Percentiles rank a stretch among this genome's conserved stretches.
phyloP scores from a whole-genome alignment of 1,139 yeast genomes.

The Sugiyamaella novakii region DNA sequence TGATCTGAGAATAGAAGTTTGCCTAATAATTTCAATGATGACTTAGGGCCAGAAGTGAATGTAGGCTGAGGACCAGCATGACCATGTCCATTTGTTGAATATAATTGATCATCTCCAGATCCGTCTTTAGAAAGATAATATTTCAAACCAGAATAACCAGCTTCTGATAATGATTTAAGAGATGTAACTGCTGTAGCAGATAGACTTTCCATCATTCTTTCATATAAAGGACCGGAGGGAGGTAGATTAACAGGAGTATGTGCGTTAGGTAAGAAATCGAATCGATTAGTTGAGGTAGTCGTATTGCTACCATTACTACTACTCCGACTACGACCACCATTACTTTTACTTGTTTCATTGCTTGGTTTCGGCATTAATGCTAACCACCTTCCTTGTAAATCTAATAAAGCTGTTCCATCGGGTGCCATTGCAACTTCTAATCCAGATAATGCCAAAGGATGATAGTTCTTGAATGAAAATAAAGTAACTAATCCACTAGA shows the following conservation, averaged over 20 bases:
- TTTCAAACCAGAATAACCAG: slow-evolving; percentile 37
- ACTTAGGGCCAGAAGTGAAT: not conserved
- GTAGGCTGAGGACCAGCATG: not conserved
- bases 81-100: not conserved
- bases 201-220: slow-evolving; percentile 34
- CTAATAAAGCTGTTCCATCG: slow-evolving; percentile 35
- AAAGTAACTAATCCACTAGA: slow-evolving; percentile 31
- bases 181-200: slow-evolving; percentile 38
- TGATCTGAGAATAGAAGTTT: slow-evolving; percentile 16
- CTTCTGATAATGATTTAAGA: slow-evolving; percentile 36
- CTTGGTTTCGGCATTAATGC: slow-evolving; percentile 28
- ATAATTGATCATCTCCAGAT: slow-evolving; percentile 8
- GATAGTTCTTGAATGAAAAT: slow-evolving; percentile 25
- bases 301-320: not conserved
- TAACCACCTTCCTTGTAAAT: slow-evolving; percentile 36
- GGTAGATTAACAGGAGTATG: slow-evolving; percentile 36
- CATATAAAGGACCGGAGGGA: slow-evolving; percentile 37
- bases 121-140: slow-evolving; percentile 31
- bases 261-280: slow-evolving; percentile 9
- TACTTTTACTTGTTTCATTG: not conserved
- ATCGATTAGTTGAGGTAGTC: not conserved
- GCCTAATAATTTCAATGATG: slow-evolving; percentile 12
- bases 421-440: slow-evolving; percentile 29
- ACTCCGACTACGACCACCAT: not conserved
- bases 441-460: slow-evolving; percentile 30